phyloP scores from a whole-genome alignment of 1,139 yeast genomes.

The Yarrowia galli region DNA sequence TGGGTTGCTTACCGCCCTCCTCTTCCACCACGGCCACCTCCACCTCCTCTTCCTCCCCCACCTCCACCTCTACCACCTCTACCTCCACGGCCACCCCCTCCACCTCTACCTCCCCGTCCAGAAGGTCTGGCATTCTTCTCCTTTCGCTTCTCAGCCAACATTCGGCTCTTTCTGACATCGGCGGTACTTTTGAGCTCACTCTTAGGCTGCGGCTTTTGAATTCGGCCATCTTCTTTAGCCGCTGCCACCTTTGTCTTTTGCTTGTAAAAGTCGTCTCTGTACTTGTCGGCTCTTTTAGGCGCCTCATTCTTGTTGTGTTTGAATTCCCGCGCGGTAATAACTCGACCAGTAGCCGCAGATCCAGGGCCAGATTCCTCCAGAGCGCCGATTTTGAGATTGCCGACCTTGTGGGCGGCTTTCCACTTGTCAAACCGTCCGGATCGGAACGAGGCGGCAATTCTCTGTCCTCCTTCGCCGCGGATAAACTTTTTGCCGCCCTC shows the following conservation, averaged over 20 bases:
- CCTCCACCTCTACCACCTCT: neutral
- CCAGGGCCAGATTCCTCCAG: slow-evolving; percentile 52
- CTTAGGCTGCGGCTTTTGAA: slow-evolving; percentile 23
- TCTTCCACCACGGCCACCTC: neutral
- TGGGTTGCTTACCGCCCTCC: neutral
- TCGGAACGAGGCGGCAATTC: slow-evolving; percentile 88
- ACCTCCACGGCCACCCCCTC: slow-evolving; percentile 38
- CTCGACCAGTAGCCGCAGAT: slow-evolving; percentile 45
- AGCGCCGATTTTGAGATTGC: slow-evolving; percentile 60
- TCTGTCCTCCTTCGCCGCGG: slow-evolving; percentile 93
- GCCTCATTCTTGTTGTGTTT: slow-evolving; percentile 79
- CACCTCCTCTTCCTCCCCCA: neutral
- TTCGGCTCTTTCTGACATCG: slow-evolving; percentile 81
- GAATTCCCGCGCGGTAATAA: slow-evolving; percentile 54
- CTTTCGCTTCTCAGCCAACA: slow-evolving; percentile 69
- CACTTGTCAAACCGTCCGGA: slow-evolving; percentile 93
- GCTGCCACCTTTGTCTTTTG: slow-evolving; percentile 84
- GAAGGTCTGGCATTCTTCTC: slow-evolving; percentile 92
- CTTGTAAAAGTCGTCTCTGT: slow-evolving; percentile 81
- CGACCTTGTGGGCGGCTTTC: slow-evolving; percentile 74
- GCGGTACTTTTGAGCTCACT: slow-evolving; percentile 63
- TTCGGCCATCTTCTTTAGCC: slow-evolving; percentile 75
- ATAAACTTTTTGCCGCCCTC: slow-evolving; percentile 73
- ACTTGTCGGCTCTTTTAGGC: slow-evolving; percentile 88
- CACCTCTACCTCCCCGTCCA: slow-evolving; percentile 53